Base-by-base conservation (phyloP, 192 early-diverging fungal species). In the Tieghemiomyces parasiticus region DNA sequence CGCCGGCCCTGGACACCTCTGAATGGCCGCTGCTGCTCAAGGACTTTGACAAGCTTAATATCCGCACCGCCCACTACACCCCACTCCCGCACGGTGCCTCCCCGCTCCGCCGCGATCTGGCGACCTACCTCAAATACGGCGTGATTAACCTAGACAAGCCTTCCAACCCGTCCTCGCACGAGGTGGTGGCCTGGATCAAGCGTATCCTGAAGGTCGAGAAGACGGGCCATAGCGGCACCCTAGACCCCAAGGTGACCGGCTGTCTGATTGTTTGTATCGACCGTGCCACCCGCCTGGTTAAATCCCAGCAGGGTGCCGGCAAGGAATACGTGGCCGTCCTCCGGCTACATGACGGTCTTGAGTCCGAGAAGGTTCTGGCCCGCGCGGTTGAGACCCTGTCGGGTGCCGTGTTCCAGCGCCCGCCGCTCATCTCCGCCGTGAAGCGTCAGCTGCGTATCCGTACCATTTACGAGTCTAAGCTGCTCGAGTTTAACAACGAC, bases 141-240 rank as follows among this genome's bases (percentile, higher is more conserved):
- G 86, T 95, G 51, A 99, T 99, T 75, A 99, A 99, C 79, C 80
- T 99, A 62, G 95, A 99, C 80, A 99, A 99, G 78, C 95, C 95
- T 34, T 85, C 95, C 33, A 99, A 99, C 78, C 95, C 95, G 55
- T 97, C 93, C 55, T 99, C 95, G 49, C 95, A 99, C 80, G 95
- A 99, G 75, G 95, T 99, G 26, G 95, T 99, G 54, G 95, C 95
- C 58, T 99, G 95, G 95, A 93, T 99, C 71, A 84, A 91, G 38
- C 87, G 93, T 61, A 99, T 99, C 60, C 81, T 99, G 53, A 84
- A 89, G 58, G 91, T 92, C 28, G 92, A 99, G 65, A 99, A 99
- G 71, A 99, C 95, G 48, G 95, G 95, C 30, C 95, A 99, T 81
- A 87, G 83, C 67, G 95, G 95, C 47, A 99, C 95, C 10, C 84